These are phyloP conservation scores for Podochytrium sp. DNA, from an alignment of 192 early-diverging fungal species.

Conservation along the genomic window DNA sequence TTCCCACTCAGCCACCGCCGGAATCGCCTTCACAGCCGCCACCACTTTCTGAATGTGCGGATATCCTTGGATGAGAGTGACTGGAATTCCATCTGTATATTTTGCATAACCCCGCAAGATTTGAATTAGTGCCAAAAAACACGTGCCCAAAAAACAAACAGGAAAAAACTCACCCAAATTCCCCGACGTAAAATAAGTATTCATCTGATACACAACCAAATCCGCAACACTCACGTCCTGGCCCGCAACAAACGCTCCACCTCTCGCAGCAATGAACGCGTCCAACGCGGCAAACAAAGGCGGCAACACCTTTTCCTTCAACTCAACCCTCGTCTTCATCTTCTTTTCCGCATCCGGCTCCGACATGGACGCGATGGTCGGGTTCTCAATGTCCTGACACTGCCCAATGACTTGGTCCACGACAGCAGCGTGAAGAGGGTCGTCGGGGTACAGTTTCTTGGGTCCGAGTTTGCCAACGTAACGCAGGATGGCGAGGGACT, in stretches of 20 bases:
- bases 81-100: constrained; percentile 37
- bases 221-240: constrained; percentile 39
- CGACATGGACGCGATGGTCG: constrained; percentile 15
- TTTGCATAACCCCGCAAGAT: constrained; percentile 66
- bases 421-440: constrained; percentile 33
- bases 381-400: constrained; percentile 22
- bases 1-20: constrained; percentile 38
- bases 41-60: constrained; percentile 33
- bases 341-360: constrained; percentile 43
- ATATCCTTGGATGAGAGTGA: constrained; percentile 19
- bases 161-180: constrained; percentile 1
- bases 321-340: constrained; percentile 34
- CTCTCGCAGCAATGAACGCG: constrained; percentile 12
- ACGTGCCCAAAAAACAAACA: constrained; percentile 62
- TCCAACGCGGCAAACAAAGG: constrained; percentile 29
- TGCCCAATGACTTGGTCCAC: constrained; percentile 40
- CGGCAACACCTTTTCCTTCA: constrained; percentile 28
- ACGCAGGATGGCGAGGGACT: constrained; percentile 44
- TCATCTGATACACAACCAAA: constrained; percentile 34
- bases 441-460: constrained; percentile 40
- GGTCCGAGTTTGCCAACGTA: constrained; percentile 46
- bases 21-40: constrained; percentile 30
- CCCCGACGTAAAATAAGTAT: constrained; percentile 2
- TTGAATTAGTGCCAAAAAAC: constrained; percentile 70
- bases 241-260: constrained; percentile 29